These are phyloP conservation scores for Chytridium lagenaria DNA, from an alignment of 371 early-diverging fungal genomes.

Conservation along the genomic window DNA sequence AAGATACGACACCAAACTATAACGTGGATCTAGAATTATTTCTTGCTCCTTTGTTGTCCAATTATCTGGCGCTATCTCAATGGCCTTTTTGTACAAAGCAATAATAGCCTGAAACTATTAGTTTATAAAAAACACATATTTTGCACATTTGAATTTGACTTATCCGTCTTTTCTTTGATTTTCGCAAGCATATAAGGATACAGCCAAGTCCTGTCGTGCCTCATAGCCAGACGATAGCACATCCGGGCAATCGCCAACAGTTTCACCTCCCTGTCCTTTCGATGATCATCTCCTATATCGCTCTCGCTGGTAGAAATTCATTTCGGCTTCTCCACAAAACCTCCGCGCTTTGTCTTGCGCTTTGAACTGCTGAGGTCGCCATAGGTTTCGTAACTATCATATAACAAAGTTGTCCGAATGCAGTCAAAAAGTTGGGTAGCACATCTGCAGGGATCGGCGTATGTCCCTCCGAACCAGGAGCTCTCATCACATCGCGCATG, in stretches of 20 bases:
- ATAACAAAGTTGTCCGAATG: conserved; percentile 50
- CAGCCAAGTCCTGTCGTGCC: conserved; percentile 41
- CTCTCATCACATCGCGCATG: background rate
- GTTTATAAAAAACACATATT: background rate
- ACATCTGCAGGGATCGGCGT: conserved; percentile 3
- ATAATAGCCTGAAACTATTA: conserved; percentile 28
- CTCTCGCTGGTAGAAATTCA: conserved; percentile 45
- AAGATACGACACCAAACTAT: conserved; percentile 63
- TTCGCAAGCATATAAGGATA: conserved; percentile 68
- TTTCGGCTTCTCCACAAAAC: conserved; percentile 28
- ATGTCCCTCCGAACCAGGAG: background rate
- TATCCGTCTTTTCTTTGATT: conserved; percentile 36
- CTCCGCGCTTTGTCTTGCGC: background rate
- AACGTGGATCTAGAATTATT: conserved; percentile 63
- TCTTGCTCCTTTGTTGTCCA: conserved; percentile 63
- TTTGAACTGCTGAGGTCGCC: conserved; percentile 61
- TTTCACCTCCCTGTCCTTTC: background rate
- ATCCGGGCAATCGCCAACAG: conserved; percentile 42
- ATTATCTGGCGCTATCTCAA: conserved; percentile 48
- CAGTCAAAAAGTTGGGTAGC: conserved; percentile 3
- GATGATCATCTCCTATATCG: background rate
- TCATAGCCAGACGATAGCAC: conserved; percentile 56
- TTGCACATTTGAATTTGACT: background rate
- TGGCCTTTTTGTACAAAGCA: conserved; percentile 54
- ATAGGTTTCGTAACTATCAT: conserved; percentile 73